Evolutionary conservation across 495 filamentous ascomycete genomes (phyloP), one percentile per base, ranked within the genome.

Genomic region (Aspergillus saccharolyticus): DNA sequence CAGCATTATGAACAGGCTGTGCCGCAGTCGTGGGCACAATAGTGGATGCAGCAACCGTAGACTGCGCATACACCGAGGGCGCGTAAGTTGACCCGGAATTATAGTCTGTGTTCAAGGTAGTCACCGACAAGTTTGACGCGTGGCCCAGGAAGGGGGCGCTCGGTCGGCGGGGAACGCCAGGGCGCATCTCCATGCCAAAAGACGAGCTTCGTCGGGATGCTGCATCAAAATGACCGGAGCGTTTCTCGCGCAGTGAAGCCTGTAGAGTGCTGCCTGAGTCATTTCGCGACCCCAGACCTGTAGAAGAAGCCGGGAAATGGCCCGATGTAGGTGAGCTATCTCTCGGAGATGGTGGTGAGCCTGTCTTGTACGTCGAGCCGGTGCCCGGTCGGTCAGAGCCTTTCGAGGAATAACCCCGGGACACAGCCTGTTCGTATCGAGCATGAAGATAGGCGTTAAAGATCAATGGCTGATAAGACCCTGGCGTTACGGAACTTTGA

Each of bases 1-100:
- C 90, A 3, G 88, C 89, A 64, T 96, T 95, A 39, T 82, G 78
- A 8, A 96, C 89, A 2, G 89, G 90, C 66, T 96, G 91, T 60
- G 89, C 77, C 48, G 90, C 77, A 73, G 95, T 83, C 66, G 91
- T 90, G 14, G 94, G 93, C 83, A 98, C 96, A 64, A 98, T 86
- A 0, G 94, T 98, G 15, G 91, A 96, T n/a, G 94, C 94, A 28
- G 94, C 94, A n/a, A 97, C 80, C 10, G 94, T 98, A 16, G 92
- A 96, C 64, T 93, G 90, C 2, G 94, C 94, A 72, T 97, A 98
- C 2, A 92, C 90, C 3, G 93, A 97, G 1, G 94, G 93, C 2
- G 94, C 92, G 74, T 98, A 98, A 3, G 85, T 87, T 15, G 85
- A 93, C 1, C 85, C 84, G 17, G 87, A 83, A 48, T 87, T 80